Evolutionary conservation across 805 yeast genomes (phyloP), one percentile per base, ranked within the genome.

Genomic region (Schwanniomyces sp.): DNA sequence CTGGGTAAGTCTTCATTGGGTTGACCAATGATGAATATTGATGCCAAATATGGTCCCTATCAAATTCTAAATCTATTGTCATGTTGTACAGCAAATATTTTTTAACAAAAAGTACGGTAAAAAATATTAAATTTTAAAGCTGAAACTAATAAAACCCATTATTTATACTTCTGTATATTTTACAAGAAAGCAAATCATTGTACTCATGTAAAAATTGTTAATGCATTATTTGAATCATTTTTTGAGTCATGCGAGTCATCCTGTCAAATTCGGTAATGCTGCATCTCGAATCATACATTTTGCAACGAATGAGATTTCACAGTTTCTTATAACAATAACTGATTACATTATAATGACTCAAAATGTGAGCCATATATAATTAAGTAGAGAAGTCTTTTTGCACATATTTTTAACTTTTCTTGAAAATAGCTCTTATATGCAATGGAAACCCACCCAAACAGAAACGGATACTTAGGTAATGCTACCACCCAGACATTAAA

Each of bases 41-140:
- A 50, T 63, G 68, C 67, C 68, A 63, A 34, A 63, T 45, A 44
- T 62, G 64, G 24, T 53, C 43, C 29, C 40, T 51, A 41, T 63
- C 68, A 44, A 50, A 62, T 29, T 29, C 16, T 11, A 14, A 7
- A 29, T 29, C 34, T 29, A 29, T 21, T 21, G 24, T 21, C 24
- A 21, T 21, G 24, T 21, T 21, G 24, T 21, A 21, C 24, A 21
- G 5, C 24, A 5, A 21, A 4, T 21, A 21, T 21, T 21, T 21
- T 21, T 5, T 21, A 21, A 21, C 24, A 4, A 21, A 21, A 21
- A 21, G 24, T 5, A 21, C 3, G 24, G 24, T 21, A 4, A 21
- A 21, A 21, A 21, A 21, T 4, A 21, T 21, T 21, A 5, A 21
- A 21, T 4, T 4, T 21, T 21, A 4, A 21, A 21, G 24, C 5